Conservation (phyloP, 1,284 basidiomycete genomes). For the Tilletia horrida region DNA sequence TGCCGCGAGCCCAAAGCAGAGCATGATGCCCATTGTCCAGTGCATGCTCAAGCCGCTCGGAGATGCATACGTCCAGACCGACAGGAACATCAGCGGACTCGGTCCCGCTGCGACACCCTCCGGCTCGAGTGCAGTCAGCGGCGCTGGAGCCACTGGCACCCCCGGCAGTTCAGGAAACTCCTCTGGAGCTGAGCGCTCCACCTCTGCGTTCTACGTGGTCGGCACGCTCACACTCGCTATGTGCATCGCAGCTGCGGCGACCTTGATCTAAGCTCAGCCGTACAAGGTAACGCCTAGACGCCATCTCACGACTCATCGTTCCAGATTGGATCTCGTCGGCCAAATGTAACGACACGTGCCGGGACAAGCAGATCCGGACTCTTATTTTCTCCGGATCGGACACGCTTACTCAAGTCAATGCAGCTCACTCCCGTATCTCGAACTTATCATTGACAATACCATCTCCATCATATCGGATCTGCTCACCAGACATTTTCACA, state of each 20-base stretch:
- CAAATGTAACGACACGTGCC: too few species aligned
- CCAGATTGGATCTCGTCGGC: background rate
- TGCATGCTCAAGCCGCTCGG: slow-evolving; percentile 39
- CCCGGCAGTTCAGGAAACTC: background rate
- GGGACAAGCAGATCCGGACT: too few species aligned
- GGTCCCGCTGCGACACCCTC: background rate
- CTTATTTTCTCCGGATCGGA: too few species aligned
- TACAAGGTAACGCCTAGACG: background rate
- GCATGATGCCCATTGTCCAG: slow-evolving; percentile 57
- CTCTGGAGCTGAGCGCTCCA: background rate
- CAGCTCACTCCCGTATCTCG: too few species aligned
- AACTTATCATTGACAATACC: too few species aligned
- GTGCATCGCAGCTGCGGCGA: background rate
- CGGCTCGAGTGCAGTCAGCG: background rate
- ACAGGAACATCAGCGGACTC: slow-evolving; percentile 28
- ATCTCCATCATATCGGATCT: too few species aligned
- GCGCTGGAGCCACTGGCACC: background rate
- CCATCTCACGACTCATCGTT: background rate
- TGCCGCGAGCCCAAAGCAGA: slow-evolving; percentile 61
- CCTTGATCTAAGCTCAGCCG: background rate
- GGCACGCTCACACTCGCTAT: background rate
- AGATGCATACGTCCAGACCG: slow-evolving; percentile 46
- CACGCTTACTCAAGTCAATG: too few species aligned
- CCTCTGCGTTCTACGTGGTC: background rate
- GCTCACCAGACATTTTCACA: too few species aligned